phyloP scores from a whole-genome alignment of 2,329 filamentous ascomycete genomes.

The Zymoseptoria ardabiliae region DNA sequence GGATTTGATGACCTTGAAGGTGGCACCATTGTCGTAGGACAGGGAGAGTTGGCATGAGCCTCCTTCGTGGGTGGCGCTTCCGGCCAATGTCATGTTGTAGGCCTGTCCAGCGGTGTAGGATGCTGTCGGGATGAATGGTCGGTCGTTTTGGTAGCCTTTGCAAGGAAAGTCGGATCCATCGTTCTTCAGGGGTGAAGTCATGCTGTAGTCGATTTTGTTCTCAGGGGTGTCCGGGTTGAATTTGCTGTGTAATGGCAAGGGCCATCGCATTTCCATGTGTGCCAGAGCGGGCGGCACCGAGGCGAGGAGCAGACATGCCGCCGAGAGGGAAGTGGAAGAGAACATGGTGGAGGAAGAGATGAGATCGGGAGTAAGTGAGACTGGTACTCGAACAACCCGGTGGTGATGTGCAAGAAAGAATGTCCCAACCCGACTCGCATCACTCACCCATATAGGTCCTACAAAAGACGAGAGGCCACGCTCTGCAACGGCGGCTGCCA shows the following conservation, averaged over 20 bases:
- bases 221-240: conserved; percentile 39
- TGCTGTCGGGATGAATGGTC: conserved; percentile 47
- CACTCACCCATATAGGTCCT: not conserved
- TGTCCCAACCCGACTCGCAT: not conserved
- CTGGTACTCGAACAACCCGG: not conserved
- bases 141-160: conserved; percentile 57
- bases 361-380: not conserved
- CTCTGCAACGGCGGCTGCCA: not conserved
- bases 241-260: conserved; percentile 47
- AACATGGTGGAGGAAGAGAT: not conserved
- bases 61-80: conserved; percentile 49
- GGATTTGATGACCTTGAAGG: conserved; percentile 62
- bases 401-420: not conserved
- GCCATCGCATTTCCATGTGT: conserved; percentile 52
- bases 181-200: conserved; percentile 57
- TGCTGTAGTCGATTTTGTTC: conserved; percentile 58
- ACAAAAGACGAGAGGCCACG: not conserved
- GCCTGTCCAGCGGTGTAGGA: conserved; percentile 55
- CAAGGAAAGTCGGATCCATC: conserved; percentile 65
- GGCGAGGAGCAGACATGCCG: not conserved
- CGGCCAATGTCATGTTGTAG: conserved; percentile 58
- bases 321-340: not conserved
- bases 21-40: conserved; percentile 62
- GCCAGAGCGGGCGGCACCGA: conserved; percentile 12
- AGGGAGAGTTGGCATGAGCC: conserved; percentile 71